phyloP scores from a whole-genome alignment of 768 basidiomycete genomes.

The Phlebiopsis gigantea region DNA sequence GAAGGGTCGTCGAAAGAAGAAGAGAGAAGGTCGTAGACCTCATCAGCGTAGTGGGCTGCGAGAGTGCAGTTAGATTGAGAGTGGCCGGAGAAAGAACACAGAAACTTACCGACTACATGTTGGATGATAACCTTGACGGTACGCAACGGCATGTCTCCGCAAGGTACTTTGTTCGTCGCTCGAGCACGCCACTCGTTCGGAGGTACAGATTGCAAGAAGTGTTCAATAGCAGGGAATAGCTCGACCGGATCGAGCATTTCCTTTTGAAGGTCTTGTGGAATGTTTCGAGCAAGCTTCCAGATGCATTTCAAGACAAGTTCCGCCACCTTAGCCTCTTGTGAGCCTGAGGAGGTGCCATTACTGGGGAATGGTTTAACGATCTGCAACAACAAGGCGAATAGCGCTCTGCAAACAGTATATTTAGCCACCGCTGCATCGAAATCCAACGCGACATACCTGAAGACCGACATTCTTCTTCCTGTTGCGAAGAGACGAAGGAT shows the following conservation, averaged over 20 bases:
- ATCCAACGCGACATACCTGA: constrained; percentile 52
- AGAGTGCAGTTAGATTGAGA: constrained; percentile 15
- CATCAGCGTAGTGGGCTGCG: constrained; percentile 77
- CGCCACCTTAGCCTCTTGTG: constrained; percentile 82
- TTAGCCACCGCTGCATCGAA: neutral
- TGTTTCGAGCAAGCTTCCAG: constrained; percentile 95
- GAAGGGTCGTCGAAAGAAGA: constrained; percentile 94
- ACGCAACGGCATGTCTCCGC: constrained; percentile 95
- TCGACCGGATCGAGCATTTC: constrained; percentile 80
- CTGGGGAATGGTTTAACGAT: constrained; percentile 81
- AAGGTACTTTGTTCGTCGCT: constrained; percentile 85
- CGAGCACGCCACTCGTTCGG: constrained; percentile 96
- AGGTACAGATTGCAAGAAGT: constrained; percentile 88
- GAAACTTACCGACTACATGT: constrained; percentile 83
- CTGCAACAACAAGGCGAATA: constrained; percentile 78
- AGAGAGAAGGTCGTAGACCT: constrained; percentile 87
- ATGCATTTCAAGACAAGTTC: constrained; percentile 94
- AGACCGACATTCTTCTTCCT: constrained; percentile 83
- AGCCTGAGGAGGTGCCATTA: constrained; percentile 65
- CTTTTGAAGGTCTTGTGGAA: constrained; percentile 85
- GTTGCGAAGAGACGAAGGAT: constrained; percentile 91
- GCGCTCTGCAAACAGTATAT: constrained; percentile 39
- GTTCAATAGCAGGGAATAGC: constrained; percentile 87
- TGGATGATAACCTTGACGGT: constrained; percentile 99
- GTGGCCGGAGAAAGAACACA: constrained; percentile 2